Base-by-base conservation (phyloP, 345 rosid genomes). In the Sisymbrium irio region DNA sequence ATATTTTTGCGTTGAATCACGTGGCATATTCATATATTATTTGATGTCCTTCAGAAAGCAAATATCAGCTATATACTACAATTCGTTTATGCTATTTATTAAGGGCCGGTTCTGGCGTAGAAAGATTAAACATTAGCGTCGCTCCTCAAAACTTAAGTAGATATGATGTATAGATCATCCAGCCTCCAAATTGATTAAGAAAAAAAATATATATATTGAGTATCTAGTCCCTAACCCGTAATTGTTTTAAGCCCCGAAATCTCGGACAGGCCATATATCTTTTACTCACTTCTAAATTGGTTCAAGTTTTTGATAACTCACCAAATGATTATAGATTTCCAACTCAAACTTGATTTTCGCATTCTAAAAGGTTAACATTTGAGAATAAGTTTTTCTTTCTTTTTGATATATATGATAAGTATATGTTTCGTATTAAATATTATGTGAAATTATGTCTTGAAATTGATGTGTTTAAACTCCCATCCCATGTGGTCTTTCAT, bases 401-500 rank as follows among this genome's bases (percentile, higher is more conserved):
- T n/a, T n/a, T n/a, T n/a, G n/a, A n/a, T n/a, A n/a, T n/a, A n/a
- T n/a, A n/a, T n/a, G 11, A 53, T 25, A 25, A 22, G 27, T 11
- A 67, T 58, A 12, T 19, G 13, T 9, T 19, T 49, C 10, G 54
- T 27, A 56, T 33, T 59, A 11, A 69, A 41, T 57, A 59, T 13
- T 32, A 67, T 36, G 36, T 61, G 28, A 50, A 28, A 51, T 40
- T 32, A 19, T 30, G 45, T 59, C n/a, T 30, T 62, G 7, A 35
- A 65, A 17, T 67, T 66, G 61, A 22, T 22, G 46, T 36, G 59
- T 57, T 65, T 25, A 35, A 10, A 51, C 13, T 40, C 42, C 54
- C 63, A 54, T 63, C 56, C 64, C 65, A 67, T 74, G 71, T 74
- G 62, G 56, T 65, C 2, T 36, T 46, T 74, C 22, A 46, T 35